A percentile compares a stretch with the other conserved stretches of the same genome.
These are phyloP conservation scores for Calonectria honghensis DNA, from an alignment of 2,329 filamentous ascomycete species.

Conservation along the genomic window DNA sequence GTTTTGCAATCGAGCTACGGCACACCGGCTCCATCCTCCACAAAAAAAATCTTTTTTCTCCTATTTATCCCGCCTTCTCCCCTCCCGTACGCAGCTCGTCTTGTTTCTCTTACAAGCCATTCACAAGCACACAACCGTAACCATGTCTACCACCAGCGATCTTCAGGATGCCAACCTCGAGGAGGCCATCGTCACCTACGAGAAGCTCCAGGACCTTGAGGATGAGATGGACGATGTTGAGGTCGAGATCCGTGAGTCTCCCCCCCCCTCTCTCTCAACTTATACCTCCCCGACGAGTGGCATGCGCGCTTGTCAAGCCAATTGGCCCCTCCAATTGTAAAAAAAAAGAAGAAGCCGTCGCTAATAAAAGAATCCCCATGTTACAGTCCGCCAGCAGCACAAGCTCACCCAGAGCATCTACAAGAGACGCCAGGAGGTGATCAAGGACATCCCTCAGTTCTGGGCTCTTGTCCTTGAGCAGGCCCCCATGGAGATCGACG, in stretches of 20 bases:
- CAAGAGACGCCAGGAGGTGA: slow-evolving; percentile 81
- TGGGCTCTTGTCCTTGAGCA: slow-evolving; percentile 96
- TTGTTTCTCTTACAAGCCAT: slow-evolving; percentile 23
- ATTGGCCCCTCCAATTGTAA: no score
- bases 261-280: no score
- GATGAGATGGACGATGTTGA: slow-evolving; percentile 90
- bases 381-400: slow-evolving; percentile 83
- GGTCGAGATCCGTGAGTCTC: slow-evolving; percentile 83
- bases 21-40: slow-evolving; percentile 35
- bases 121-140: slow-evolving; percentile 43
- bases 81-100: slow-evolving; percentile 14
- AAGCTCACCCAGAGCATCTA: slow-evolving; percentile 82
- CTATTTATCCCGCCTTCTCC: slow-evolving; percentile 14
- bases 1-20: slow-evolving; percentile 24
- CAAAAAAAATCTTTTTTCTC: slow-evolving; percentile 37
- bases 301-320: no score
- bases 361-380: slow-evolving; percentile 24
- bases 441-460: slow-evolving; percentile 88
- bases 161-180: slow-evolving; percentile 59
- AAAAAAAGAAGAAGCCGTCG: not conserved
- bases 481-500: slow-evolving; percentile 89
- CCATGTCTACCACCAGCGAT: slow-evolving; percentile 61
- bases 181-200: slow-evolving; percentile 74
- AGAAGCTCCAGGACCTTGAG: slow-evolving; percentile 87
- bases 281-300: no score